Conservation (phyloP, 495 filamentous ascomycete genomes). For the Apiosordaria backusii region DNA sequence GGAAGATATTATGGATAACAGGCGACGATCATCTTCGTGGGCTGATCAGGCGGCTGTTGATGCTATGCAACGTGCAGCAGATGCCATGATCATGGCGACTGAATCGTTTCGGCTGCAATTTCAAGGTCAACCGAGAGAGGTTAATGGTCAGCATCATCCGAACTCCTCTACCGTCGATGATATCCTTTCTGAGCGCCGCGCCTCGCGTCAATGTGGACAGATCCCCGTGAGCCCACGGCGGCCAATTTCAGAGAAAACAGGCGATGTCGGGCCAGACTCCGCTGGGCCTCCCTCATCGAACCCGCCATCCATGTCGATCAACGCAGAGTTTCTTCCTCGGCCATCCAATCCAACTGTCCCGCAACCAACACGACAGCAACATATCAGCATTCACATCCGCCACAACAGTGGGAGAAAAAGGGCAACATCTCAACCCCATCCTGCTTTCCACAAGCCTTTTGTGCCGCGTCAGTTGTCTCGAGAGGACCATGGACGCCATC, state of each 20-base stretch:
- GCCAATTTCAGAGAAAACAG: not conserved
- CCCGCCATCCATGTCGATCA: not conserved
- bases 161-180: not conserved
- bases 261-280: not conserved
- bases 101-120: slow-evolving; percentile 23
- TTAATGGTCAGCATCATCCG: not conserved
- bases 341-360: not conserved
- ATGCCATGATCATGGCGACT: slow-evolving; percentile 23
- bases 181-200: not conserved
- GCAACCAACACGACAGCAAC: not conserved
- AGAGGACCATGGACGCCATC: not conserved
- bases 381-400: not conserved
- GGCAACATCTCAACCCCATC: not conserved
- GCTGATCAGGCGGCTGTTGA: slow-evolving; percentile 12
- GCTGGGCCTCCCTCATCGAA: not conserved
- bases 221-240: not conserved
- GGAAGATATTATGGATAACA: slow-evolving; percentile 9
- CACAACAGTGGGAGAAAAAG: not conserved
- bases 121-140: not conserved
- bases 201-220: not conserved
- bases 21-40: not conserved
- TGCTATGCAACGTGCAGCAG: slow-evolving; percentile 22
- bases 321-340: not conserved
- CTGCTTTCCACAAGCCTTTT: not conserved
- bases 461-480: not conserved